Conservation (phyloP, 1,284 basidiomycete species). For the Ceratobasidium papillatum region DNA sequence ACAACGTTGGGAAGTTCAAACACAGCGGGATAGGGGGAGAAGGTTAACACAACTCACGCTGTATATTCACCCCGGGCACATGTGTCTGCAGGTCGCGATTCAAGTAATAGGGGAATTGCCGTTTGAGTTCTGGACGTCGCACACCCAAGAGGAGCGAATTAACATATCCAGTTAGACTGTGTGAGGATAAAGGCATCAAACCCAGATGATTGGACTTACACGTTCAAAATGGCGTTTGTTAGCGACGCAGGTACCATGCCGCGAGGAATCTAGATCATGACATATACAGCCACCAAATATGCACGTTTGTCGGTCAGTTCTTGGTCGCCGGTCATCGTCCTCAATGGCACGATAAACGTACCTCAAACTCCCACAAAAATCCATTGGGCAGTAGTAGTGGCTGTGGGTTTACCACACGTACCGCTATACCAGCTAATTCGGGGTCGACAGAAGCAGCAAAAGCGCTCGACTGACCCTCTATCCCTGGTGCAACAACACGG, state of each 20-base stretch:
- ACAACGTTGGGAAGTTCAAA: not conserved
- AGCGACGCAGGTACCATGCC: slow-evolving; percentile 38
- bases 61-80: slow-evolving; percentile 37
- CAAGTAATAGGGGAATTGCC: slow-evolving; percentile 35
- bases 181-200: slow-evolving; percentile 17
- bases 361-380: slow-evolving; percentile 41
- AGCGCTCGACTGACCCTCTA: slow-evolving; percentile 27
- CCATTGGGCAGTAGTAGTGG: slow-evolving; percentile 26
- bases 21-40: not conserved
- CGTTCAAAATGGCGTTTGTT: slow-evolving; percentile 37
- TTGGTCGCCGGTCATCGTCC: not conserved
- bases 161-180: slow-evolving; percentile 35
- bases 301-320: slow-evolving; percentile 21
- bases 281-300: not conserved
- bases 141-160: slow-evolving; percentile 4
- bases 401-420: slow-evolving; percentile 33
- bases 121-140: slow-evolving; percentile 24
- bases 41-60: slow-evolving; percentile 28
- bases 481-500: slow-evolving; percentile 18
- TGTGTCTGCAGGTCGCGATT: slow-evolving; percentile 35
- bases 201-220: slow-evolving; percentile 26
- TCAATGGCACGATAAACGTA: not conserved
- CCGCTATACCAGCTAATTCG: slow-evolving; percentile 32
- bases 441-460: slow-evolving; percentile 32
- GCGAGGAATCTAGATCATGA: slow-evolving; percentile 34